Percentiles rank a stretch among this genome's conserved stretches.
phyloP scores from a whole-genome alignment of 331 rosid genomes.

The Cydonia oblonga region DNA sequence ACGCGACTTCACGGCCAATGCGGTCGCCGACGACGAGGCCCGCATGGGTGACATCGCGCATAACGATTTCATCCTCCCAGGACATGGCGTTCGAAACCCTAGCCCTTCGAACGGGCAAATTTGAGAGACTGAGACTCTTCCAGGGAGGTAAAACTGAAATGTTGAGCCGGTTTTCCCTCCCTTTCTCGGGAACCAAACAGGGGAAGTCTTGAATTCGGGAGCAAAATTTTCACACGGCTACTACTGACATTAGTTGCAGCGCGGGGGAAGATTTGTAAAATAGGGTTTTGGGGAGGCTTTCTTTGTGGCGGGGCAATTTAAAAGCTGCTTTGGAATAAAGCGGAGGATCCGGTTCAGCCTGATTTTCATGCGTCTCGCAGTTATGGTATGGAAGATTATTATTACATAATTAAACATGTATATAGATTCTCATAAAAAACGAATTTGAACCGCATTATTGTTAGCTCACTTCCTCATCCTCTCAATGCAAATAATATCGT shows the following conservation, averaged over 20 bases:
- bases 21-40: conserved; percentile 78
- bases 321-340: background rate
- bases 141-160: background rate
- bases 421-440: too few species aligned
- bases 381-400: too few species aligned
- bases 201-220: background rate
- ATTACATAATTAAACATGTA: too few species aligned
- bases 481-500: too few species aligned
- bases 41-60: conserved; percentile 76
- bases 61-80: conserved; percentile 67
- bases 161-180: background rate
- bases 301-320: conserved; percentile 55
- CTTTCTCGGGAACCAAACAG: conserved; percentile 6
- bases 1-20: conserved; percentile 69
- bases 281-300: conserved; percentile 66
- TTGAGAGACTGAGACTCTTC: background rate
- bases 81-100: conserved; percentile 44
- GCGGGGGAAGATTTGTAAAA: background rate
- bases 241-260: background rate
- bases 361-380: too few species aligned
- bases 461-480: too few species aligned
- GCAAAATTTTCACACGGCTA: background rate
- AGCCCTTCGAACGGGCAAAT: background rate
- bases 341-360: background rate
- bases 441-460: too few species aligned